Evolutionary conservation across 305 asterid genomes (phyloP), one percentile per base, ranked within the genome.

Genomic region (Solanum hybrid): DNA sequence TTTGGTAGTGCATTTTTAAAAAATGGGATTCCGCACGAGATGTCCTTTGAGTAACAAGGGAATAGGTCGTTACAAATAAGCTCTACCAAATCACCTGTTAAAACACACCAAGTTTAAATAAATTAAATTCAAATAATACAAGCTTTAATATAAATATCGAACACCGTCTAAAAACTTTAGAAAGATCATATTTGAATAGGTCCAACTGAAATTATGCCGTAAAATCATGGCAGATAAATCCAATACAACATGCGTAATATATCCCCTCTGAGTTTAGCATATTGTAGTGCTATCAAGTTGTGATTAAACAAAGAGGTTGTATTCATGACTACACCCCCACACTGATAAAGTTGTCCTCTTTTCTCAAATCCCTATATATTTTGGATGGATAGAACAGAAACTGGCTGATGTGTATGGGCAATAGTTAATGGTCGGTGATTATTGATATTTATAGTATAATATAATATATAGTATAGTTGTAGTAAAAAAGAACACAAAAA

Each of bases 351-450:
- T 82, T 42, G 0, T 8, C 28, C 39, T 46, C 18, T 82, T 36
- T 18, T 46, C 73, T n/a, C 87, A 18, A 51, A 84, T 84, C 87
- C 87, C 40, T 31, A 51, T 29, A 10, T 18, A 84, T 29, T 29
- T 51, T 84, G 75, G 87, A 51, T 29, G 37, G 74, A 83, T 83
- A 83, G 24, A 29, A 3, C 35, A 20, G 10, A 83, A 83, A 29
- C 40, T 84, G 74, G 29, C 2, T 18, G 87, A 83, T 18, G 87
- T 84, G 74, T 46, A 16, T 11, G 74, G 87, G 87, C 40, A 46
- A 84, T 84, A 84, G 74, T 84, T 18, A 84, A 84, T 84, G 87
- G 87, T 84, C 75, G 87, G 87, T 84, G 75, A 84, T 20, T 29
- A 84, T 29, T 84, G 33, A 51, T 84, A 51, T 5, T 46, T 46